A percentile compares a stretch with the other conserved stretches of the same genome.
phyloP scores from a whole-genome alignment of 2,329 filamentous ascomycete genomes.

The Aspergillus carbonarius region DNA sequence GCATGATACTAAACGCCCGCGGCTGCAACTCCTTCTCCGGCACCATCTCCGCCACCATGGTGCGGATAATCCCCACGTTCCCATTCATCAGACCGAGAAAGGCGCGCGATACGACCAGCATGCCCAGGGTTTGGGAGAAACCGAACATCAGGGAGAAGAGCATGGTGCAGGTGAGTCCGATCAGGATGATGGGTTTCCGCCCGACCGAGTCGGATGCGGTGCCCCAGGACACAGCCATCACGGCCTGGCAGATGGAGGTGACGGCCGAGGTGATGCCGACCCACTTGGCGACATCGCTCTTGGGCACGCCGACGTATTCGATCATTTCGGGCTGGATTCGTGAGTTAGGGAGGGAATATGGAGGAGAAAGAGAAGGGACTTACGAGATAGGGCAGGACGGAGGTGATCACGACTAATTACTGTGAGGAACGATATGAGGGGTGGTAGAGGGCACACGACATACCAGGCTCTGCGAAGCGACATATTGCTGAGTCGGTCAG shows the following conservation, averaged over 20 bases:
- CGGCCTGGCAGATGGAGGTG: conserved; percentile 70
- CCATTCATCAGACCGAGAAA: conserved; percentile 84
- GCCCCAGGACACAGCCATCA: conserved; percentile 74
- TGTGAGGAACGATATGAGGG: too few species aligned
- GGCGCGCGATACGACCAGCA: conserved; percentile 75
- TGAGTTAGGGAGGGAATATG: neutral
- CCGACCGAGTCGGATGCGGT: conserved; percentile 74
- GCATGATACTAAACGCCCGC: conserved; percentile 89
- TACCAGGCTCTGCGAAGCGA: conserved; percentile 70
- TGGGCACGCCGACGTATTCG: conserved; percentile 68
- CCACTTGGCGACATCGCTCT: conserved; percentile 72
- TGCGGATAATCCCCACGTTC: conserved; percentile 90
- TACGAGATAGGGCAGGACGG: conserved; percentile 63
- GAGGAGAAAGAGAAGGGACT: conserved; percentile 11
- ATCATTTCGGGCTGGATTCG: conserved; percentile 70
- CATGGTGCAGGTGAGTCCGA: conserved; percentile 76
- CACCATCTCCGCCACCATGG: conserved; percentile 90
- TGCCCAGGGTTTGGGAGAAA: conserved; percentile 72
- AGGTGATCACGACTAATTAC: conserved; percentile 58
- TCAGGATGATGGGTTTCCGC: conserved; percentile 76
- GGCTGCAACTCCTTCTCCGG: conserved; percentile 84
- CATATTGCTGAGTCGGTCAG: conserved; percentile 64
- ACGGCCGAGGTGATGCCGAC: conserved; percentile 71
- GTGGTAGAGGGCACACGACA: neutral
- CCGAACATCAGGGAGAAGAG: conserved; percentile 78